These are phyloP conservation scores for Backusella morwellensis DNA, from an alignment of 192 early-diverging fungal genomes.

Conservation along the genomic window DNA sequence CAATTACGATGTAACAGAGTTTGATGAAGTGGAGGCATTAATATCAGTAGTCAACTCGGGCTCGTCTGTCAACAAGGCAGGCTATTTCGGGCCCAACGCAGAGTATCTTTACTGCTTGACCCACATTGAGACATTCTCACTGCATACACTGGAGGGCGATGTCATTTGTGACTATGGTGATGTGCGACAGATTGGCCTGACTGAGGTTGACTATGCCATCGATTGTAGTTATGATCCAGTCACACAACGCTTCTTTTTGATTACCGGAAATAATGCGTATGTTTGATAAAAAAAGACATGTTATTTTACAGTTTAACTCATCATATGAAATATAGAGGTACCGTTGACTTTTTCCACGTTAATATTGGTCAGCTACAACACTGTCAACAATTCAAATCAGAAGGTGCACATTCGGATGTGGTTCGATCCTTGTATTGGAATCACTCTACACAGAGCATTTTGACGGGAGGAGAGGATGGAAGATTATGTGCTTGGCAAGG, in stretches of 20 bases:
- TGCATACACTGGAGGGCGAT: constrained; percentile 69
- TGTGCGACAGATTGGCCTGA: constrained; percentile 56
- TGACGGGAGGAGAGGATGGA: constrained; percentile 82
- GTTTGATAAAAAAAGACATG: constrained; percentile 11
- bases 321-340: constrained; percentile 52
- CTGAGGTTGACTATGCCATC: constrained; percentile 76
- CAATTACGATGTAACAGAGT: constrained; percentile 65
- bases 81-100: constrained; percentile 88
- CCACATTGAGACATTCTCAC: constrained; percentile 88
- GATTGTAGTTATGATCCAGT: constrained; percentile 75
- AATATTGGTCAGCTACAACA: constrained; percentile 70
- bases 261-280: constrained; percentile 74
- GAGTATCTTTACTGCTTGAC: constrained; percentile 88
- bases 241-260: constrained; percentile 71
- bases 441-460: constrained; percentile 48
- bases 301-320: neutral
- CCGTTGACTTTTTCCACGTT: constrained; percentile 81
- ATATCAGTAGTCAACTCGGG: constrained; percentile 79
- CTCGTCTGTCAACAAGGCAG: constrained; percentile 78
- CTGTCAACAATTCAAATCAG: constrained; percentile 62
- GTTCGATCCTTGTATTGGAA: constrained; percentile 83
- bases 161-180: constrained; percentile 78
- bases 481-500: constrained; percentile 66
- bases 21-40: constrained; percentile 89
- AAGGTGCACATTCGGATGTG: constrained; percentile 80